phyloP scores from a whole-genome alignment of 2,329 filamentous ascomycete genomes.

The Fusarium sterilihyphosum region DNA sequence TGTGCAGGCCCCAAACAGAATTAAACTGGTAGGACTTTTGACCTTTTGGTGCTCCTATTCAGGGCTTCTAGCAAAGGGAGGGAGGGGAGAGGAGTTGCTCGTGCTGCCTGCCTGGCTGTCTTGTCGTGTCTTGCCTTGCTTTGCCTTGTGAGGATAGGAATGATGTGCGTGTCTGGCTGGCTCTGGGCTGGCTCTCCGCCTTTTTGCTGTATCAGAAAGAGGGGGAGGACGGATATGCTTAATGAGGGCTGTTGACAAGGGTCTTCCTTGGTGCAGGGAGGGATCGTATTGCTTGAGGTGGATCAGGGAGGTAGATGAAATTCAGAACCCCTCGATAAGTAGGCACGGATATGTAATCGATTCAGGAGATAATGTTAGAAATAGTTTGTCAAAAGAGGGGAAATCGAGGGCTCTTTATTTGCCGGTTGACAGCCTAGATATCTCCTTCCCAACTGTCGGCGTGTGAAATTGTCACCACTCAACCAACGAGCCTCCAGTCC shows the following conservation, averaged over 20 bases:
- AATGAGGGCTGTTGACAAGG: constrained; percentile 22
- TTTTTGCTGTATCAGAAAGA: constrained; percentile 14
- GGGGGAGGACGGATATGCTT: constrained; percentile 16
- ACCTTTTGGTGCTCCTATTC: constrained; percentile 22
- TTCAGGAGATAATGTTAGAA: neutral
- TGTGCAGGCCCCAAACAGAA: constrained; percentile 32
- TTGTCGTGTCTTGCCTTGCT: neutral
- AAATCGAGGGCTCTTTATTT: neutral
- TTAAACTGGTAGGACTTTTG: constrained; percentile 21
- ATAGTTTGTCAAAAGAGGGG: neutral
- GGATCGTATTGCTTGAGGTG: constrained; percentile 13
- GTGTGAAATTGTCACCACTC: neutral
- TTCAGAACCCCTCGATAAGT: constrained; percentile 1
- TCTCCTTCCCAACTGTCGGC: neutral
- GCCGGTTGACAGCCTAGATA: neutral
- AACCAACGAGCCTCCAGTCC: neutral
- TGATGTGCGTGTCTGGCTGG: constrained; percentile 48
- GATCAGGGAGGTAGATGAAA: constrained; percentile 19
- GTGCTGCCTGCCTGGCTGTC: constrained; percentile 13
- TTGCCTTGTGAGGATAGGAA: constrained; percentile 23
- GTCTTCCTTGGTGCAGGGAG: constrained; percentile 18
- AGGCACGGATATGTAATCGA: neutral
- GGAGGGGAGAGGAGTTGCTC: constrained; percentile 33
- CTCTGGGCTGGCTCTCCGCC: constrained; percentile 1
- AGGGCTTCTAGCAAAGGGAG: constrained; percentile 44